Evolutionary conservation across 192 early-diverging fungal genomes (phyloP).

Genomic region (Linnemannia elongata): DNA sequence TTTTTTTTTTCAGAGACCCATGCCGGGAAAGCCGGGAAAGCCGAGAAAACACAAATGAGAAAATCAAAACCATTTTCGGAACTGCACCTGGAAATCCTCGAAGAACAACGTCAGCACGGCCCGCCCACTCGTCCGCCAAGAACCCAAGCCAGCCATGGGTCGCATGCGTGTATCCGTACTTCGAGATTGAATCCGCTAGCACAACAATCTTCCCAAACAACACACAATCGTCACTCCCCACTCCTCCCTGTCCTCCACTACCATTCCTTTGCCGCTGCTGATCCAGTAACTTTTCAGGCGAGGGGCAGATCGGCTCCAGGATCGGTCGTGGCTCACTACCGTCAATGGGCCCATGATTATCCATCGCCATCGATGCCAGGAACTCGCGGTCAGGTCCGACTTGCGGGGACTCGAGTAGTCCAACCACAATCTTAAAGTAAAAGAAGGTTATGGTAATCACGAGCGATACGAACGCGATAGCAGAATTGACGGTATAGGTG

Average conservation of each 20-base stretch:
- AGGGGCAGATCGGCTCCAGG: conserved; percentile 23
- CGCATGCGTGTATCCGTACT: conserved; percentile 46
- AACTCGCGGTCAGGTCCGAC: conserved; percentile 42
- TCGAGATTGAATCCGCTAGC: conserved; percentile 49
- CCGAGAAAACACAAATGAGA: not conserved
- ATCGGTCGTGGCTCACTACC: conserved; percentile 34
- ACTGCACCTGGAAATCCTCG: conserved; percentile 79
- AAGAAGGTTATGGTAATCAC: conserved; percentile 47
- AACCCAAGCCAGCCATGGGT: conserved; percentile 47
- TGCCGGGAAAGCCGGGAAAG: not conserved
- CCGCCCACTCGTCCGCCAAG: conserved; percentile 45
- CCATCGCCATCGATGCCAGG: not conserved
- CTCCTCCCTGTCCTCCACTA: not conserved
- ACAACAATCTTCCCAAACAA: conserved; percentile 53
- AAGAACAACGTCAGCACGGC: conserved; percentile 77
- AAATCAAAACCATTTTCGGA: not conserved
- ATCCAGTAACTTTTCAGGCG: not conserved
- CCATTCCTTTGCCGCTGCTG: not conserved
- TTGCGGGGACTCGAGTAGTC: conserved; percentile 46
- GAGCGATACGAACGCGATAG: conserved; percentile 46
- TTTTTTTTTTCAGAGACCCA: not conserved
- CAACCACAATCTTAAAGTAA: conserved; percentile 53
- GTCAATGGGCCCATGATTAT: conserved; percentile 22
- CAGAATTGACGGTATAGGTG: conserved; percentile 47
- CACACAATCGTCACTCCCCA: conserved; percentile 14